phyloP scores from a whole-genome alignment of 2,329 filamentous ascomycete genomes.

The Xylaria sp. region DNA sequence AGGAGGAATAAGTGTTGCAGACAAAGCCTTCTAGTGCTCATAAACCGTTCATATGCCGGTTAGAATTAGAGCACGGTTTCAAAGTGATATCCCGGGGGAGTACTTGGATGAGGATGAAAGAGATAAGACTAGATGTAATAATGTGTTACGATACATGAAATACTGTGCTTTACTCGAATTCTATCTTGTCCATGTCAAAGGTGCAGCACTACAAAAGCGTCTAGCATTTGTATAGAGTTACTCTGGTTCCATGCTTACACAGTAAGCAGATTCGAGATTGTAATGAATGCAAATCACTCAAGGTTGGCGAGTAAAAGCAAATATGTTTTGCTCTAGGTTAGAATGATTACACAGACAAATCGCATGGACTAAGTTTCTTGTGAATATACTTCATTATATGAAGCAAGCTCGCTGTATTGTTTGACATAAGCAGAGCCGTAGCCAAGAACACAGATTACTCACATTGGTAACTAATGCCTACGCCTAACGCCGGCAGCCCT shows the following conservation, averaged over 20 bases:
- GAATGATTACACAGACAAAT: neutral
- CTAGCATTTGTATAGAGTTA: neutral
- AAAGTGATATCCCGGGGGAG: constrained; percentile 12
- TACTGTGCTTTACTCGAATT: constrained; percentile 1
- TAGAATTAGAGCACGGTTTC: neutral
- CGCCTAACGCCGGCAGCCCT: constrained; percentile 22
- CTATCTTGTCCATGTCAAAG: neutral
- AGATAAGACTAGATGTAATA: constrained; percentile 7
- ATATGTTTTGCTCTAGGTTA: neutral
- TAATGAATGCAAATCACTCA: neutral
- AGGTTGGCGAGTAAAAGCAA: neutral
- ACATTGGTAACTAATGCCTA: neutral
- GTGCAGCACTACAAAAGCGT: neutral
- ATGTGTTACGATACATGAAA: constrained; percentile 24
- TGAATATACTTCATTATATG: neutral
- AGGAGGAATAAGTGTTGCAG: constrained; percentile 31
- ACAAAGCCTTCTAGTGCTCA: neutral
- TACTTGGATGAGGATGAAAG: constrained; percentile 1
- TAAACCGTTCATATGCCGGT: neutral
- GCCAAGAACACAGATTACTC: neutral
- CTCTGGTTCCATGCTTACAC: neutral
- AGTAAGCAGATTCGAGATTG: neutral
- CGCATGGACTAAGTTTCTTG: neutral
- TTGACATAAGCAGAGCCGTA: neutral
- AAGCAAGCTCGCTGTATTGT: neutral